Evolutionary conservation across 176 grass and related monocot species (phyloP), one percentile per base, ranked within the genome.

Genomic region (Carex cristatella): DNA sequence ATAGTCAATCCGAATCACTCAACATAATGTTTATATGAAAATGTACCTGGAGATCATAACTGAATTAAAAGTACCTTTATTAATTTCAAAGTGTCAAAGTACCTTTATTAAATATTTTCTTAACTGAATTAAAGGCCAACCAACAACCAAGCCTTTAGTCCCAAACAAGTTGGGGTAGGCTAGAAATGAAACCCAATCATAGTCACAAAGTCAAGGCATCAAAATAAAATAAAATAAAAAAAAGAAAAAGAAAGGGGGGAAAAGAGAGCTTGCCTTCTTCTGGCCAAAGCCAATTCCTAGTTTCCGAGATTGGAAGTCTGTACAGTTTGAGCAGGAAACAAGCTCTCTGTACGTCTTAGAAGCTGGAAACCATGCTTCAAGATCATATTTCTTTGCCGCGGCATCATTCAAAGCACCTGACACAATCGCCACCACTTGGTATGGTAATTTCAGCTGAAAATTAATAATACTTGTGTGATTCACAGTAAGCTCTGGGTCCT

Each of bases 351-450:
- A 99, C 4, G 88, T 94, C 69, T 95, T 95, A 70, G 96, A 94
- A 84, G 93, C 91, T 15, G 93, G 96, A 88, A 99, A 99, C 96
- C 93, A 99, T 27, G 89, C 96, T 89, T 99, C 93, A 16, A 99
- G 87, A 86, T 99, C 96, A 64, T 95, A 95, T 49, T 99, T 99
- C 66, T 99, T 99, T 15, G 96, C 93, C 30, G 96, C 93, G 10
- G 96, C 93, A 79, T 95, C 96, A 89, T 99, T 99, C 65, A 95
- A 80, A 30, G 96, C 96, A 84, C 96, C 91, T 42, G 96, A 95
- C 7, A 98, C 96, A 28, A 98, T 98, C 0, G 91, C 92, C 18
- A 98, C 90, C 35, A 98, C 71, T 89, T 94, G 96, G 84, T 94
- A 98, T 18, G 96, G 93, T 61, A 98, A 71, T 8, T 89, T 91